Base-by-base conservation (phyloP, 306 rosid species). In the Styphnolobium japonicum region DNA sequence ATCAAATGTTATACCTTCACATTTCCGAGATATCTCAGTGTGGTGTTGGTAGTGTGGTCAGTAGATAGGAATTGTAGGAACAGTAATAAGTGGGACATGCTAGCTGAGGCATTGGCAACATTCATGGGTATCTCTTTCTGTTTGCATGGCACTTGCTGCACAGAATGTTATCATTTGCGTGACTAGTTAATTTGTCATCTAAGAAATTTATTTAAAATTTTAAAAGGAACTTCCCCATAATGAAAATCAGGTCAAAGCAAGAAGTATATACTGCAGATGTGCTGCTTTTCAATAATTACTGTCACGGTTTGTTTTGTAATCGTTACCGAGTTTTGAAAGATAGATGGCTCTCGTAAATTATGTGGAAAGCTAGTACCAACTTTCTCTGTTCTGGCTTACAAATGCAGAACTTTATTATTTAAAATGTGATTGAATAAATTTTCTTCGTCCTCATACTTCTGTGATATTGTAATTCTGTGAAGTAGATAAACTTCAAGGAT, bases 1-100 rank as follows among this genome's bases (percentile, higher is more conserved):
- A 65, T 80, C 23, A 69, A 69, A 79, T 73, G 61, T 74, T 53
- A 31, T 67, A n/a, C n/a, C n/a, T n/a, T n/a, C n/a, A n/a, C n/a
- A n/a, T 61, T 45, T 14, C 4, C 1, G 51, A 45, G 51, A 11
- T 45, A 45, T 45, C 16, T 45, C 16, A 14, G 0, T 14, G 11
- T 10, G 15, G 51, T 14, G 51, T 11, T 27, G 3, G 31, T 27
- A n/a, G 14, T 39, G 9, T 9, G 25, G 51, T 64, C 62, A 52
- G 3, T 1, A 1, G 14, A 10, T 0, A 4, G 1, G 25, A 25
- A 18, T 14, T 5, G n/a, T n/a, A n/a, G 57, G 4, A 12, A 46
- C 2, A 46, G 18, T 10, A 46, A 11, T 46, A 3, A 15, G 6
- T 46, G 52, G 52, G 18, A 46, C 15, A 40, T 40, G 45, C 45